Evolutionary conservation across 768 basidiomycete species (phyloP).

Genomic region (Tephrocybe sp.): DNA sequence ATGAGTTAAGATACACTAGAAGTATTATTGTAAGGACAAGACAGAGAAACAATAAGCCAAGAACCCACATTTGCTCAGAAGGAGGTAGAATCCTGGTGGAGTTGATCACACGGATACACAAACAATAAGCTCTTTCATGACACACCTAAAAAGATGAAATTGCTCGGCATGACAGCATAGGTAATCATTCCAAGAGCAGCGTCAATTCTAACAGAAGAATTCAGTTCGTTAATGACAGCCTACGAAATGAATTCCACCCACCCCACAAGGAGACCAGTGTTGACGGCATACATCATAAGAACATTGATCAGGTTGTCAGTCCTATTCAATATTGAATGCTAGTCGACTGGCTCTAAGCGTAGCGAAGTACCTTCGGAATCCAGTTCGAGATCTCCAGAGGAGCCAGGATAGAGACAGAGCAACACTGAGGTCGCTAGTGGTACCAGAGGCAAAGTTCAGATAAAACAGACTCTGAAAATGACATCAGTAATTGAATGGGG

Average conservation of each 20-base stretch:
- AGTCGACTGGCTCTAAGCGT: too few species aligned
- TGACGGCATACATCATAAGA: slow-evolving; percentile 52
- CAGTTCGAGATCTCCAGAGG: slow-evolving; percentile 49
- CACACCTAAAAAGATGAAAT: slow-evolving; percentile 52
- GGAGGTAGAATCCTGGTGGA: slow-evolving; percentile 43
- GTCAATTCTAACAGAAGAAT: slow-evolving; percentile 36
- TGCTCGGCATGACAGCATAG: slow-evolving; percentile 53
- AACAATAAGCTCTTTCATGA: not conserved
- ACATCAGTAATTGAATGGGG: not conserved
- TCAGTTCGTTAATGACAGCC: not conserved
- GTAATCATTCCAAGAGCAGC: slow-evolving; percentile 44
- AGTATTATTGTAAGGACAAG: not conserved
- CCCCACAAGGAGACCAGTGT: slow-evolving; percentile 50
- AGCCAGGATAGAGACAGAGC: slow-evolving; percentile 49
- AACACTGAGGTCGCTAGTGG: slow-evolving; percentile 52
- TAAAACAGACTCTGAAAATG: slow-evolving; percentile 46
- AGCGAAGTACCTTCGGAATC: slow-evolving; percentile 42
- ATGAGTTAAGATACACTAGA: slow-evolving; percentile 57
- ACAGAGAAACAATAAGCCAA: not conserved
- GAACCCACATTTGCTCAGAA: slow-evolving; percentile 50
- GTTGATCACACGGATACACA: not conserved
- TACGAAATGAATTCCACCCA: slow-evolving; percentile 25
- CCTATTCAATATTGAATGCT: slow-evolving; percentile 32
- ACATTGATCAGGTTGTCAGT: slow-evolving; percentile 50
- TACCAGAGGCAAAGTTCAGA: slow-evolving; percentile 48